Percentiles rank a stretch among this genome's conserved stretches.
Conservation (phyloP, 257 asterid genomes). For the Rhazya stricta region DNA sequence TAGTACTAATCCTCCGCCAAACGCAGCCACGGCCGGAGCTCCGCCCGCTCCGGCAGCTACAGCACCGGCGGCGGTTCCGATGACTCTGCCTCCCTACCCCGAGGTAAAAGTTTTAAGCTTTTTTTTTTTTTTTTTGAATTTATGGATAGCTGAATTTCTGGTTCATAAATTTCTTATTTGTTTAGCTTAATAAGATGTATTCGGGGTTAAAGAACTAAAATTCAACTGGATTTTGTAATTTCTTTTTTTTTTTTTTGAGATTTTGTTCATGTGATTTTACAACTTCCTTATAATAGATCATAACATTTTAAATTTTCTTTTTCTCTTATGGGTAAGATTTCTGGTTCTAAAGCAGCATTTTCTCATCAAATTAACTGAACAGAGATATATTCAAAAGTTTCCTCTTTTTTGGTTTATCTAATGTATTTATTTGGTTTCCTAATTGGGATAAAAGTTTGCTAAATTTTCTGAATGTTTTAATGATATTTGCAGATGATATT, state of each 20-base stretch:
- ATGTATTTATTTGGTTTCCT: neutral
- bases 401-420: neutral
- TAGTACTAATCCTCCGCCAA: conserved; percentile 1
- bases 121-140: neutral
- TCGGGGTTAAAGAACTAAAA: neutral
- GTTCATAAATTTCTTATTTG: neutral
- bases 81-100: conserved; percentile 52
- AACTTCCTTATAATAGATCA: neutral
- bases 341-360: conserved; percentile 2
- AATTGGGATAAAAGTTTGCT: neutral
- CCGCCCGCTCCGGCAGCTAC: conserved; percentile 4
- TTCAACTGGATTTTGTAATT: neutral
- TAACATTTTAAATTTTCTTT: neutral
- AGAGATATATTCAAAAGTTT: neutral
- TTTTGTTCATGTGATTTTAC: neutral
- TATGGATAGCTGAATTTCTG: neutral
- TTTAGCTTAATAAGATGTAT: too few relatives aligned
- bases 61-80: neutral
- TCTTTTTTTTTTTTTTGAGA: neutral
- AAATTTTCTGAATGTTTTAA: neutral
- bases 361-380: neutral
- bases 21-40: conserved; percentile 22
- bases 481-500: conserved; percentile 50
- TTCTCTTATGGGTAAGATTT: neutral
- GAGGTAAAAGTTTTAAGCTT: conserved; percentile 34